A percentile compares a stretch with the other conserved stretches of the same genome.
These are phyloP conservation scores for Mycena sp. DNA, from an alignment of 1,284 basidiomycete genomes.

Conservation along the genomic window DNA sequence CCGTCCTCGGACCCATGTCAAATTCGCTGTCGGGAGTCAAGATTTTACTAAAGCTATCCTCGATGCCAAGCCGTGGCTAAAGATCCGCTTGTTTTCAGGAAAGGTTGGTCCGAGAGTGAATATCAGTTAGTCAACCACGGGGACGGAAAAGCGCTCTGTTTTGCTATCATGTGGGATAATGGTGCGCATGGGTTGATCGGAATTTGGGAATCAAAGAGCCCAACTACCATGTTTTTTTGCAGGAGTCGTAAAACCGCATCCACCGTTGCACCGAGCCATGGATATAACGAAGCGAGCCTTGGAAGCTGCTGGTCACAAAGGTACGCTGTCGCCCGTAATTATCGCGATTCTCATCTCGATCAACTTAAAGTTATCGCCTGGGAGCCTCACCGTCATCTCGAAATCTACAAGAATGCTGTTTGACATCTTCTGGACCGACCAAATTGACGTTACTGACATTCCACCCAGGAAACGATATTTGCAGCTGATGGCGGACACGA, in stretches of 20 bases:
- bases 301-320: conserved; percentile 64
- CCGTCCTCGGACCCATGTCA: conserved; percentile 81
- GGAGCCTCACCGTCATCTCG: conserved; percentile 58
- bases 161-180: conserved; percentile 69
- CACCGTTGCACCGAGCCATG: conserved; percentile 62
- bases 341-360: not conserved
- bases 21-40: conserved; percentile 69
- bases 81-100: conserved; percentile 68
- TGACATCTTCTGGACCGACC: conserved; percentile 24
- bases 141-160: conserved; percentile 59
- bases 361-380: conserved; percentile 56
- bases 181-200: conserved; percentile 25
- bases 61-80: conserved; percentile 70
- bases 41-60: conserved; percentile 73
- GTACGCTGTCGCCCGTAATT: conserved; percentile 32
- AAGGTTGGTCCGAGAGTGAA: conserved; percentile 58
- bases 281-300: conserved; percentile 64
- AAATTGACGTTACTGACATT: conserved; percentile 1
- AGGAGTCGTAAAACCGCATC: conserved; percentile 51
- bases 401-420: conserved; percentile 60
- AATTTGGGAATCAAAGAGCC: too few relatives aligned
- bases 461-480: conserved; percentile 52
- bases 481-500: conserved; percentile 55
- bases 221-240: too few relatives aligned
- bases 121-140: conserved; percentile 67